Conservation (phyloP, 1,284 basidiomycete genomes). For the Ustilago nuda region DNA sequence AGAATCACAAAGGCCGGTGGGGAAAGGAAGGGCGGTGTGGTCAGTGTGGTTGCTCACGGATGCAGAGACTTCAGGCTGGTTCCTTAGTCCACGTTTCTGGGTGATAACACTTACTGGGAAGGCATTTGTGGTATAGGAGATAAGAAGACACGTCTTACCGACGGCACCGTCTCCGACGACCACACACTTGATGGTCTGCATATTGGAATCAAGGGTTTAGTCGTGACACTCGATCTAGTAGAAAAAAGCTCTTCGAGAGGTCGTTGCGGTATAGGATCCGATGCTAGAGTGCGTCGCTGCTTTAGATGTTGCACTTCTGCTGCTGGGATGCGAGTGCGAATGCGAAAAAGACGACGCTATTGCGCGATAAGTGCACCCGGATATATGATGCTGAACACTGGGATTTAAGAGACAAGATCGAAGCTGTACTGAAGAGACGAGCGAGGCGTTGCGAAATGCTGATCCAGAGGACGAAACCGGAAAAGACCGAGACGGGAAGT, state of each 20-base stretch:
- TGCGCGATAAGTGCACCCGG: background rate
- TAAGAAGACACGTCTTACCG: constrained; percentile 68
- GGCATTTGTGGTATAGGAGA: constrained; percentile 69
- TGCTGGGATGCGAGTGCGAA: background rate
- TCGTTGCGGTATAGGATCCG: background rate
- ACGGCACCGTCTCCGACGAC: constrained; percentile 69
- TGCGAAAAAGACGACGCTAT: background rate
- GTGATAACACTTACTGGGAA: constrained; percentile 60
- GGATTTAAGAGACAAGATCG: background rate
- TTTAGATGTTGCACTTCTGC: background rate
- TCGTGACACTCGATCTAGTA: background rate
- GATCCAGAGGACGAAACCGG: background rate
- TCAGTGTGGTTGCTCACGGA: background rate
- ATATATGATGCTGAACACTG: background rate
- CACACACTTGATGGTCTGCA: constrained; percentile 68
- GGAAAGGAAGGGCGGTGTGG: background rate
- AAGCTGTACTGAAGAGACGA: background rate
- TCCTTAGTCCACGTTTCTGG: background rate
- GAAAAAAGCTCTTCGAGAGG: background rate
- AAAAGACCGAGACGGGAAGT: constrained; percentile 3
- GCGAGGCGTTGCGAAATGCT: constrained; percentile 1
- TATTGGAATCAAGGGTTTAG: constrained; percentile 11
- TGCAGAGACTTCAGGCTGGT: background rate
- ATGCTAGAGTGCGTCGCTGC: background rate
- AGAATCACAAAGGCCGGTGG: background rate